These are phyloP conservation scores for Fonsecaea erecta DNA, from an alignment of 2,329 filamentous ascomycete species.

Conservation along the genomic window DNA sequence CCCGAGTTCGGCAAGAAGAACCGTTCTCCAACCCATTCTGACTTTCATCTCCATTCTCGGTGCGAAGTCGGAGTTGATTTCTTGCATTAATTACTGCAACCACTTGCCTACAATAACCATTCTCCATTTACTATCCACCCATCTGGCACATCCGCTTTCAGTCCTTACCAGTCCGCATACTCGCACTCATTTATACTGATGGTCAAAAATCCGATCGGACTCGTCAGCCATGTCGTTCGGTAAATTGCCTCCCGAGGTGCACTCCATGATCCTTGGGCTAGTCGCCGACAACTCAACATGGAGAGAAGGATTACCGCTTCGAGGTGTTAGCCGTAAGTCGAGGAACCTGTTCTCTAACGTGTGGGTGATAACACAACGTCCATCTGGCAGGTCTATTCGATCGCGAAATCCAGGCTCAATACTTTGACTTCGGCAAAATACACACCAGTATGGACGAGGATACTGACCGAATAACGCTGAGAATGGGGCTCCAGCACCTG, in stretches of 20 bases:
- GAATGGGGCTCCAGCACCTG: conserved; percentile 3
- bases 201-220: too few relatives aligned
- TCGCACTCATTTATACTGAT: background rate
- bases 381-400: conserved; percentile 7
- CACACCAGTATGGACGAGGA: background rate
- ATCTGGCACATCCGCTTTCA: too few relatives aligned
- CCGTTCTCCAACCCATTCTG: background rate
- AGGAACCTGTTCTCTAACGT: too few relatives aligned
- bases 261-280: conserved; percentile 4
- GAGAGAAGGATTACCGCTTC: conserved; percentile 11
- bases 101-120: background rate
- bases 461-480: background rate
- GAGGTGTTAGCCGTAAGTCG: conserved; percentile 8
- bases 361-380: background rate
- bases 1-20: background rate
- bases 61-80: background rate
- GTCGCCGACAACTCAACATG: conserved; percentile 6
- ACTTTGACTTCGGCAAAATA: conserved; percentile 11
- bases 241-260: conserved; percentile 9
- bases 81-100: background rate
- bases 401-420: conserved; percentile 14
- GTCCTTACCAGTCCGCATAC: background rate
- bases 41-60: background rate
- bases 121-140: too few relatives aligned
- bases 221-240: conserved; percentile 1